A percentile compares a stretch with the other conserved stretches of the same genome.
phyloP scores from a whole-genome alignment of 83 land plant species.

The Larix sibirica region DNA sequence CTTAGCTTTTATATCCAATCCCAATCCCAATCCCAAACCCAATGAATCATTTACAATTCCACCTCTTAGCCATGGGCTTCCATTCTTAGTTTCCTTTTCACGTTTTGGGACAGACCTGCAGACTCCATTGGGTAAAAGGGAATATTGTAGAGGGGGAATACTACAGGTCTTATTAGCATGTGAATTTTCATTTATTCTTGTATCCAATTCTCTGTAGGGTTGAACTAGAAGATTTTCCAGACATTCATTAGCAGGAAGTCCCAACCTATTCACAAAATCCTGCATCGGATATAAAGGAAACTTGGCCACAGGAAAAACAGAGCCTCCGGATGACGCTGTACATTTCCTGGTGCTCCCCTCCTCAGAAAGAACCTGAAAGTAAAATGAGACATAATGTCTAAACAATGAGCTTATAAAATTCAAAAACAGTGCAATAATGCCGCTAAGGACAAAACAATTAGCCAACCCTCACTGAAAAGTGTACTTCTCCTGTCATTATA shows the following conservation, averaged over 20 bases:
- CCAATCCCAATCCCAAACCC: not conserved
- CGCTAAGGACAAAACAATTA: not conserved
- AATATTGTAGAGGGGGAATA: constrained; percentile 14
- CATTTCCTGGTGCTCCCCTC: not conserved
- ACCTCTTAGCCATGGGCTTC: constrained; percentile 6
- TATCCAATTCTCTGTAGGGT: constrained; percentile 1
- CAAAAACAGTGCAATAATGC: not conserved
- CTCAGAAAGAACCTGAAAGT: constrained; percentile 1
- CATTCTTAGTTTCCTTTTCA: not conserved
- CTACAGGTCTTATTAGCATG: not conserved
- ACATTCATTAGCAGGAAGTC: constrained; percentile 6
- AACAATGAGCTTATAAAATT: not conserved
- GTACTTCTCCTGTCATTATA: not conserved
- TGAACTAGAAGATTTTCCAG: not conserved
- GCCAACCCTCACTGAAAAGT: not conserved
- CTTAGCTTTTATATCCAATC: not conserved
- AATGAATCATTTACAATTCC: constrained; percentile 4
- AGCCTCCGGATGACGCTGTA: not conserved
- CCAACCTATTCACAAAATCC: constrained; percentile 10
- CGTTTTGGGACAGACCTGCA: not conserved
- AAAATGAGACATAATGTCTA: not conserved
- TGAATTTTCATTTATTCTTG: not conserved
- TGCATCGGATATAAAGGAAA: constrained; percentile 13
- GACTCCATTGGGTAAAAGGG: not conserved
- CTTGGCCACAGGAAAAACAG: not conserved